Conservation (phyloP, 352 stramenopile genomes). For the Phytopythium chamaehyphon region DNA sequence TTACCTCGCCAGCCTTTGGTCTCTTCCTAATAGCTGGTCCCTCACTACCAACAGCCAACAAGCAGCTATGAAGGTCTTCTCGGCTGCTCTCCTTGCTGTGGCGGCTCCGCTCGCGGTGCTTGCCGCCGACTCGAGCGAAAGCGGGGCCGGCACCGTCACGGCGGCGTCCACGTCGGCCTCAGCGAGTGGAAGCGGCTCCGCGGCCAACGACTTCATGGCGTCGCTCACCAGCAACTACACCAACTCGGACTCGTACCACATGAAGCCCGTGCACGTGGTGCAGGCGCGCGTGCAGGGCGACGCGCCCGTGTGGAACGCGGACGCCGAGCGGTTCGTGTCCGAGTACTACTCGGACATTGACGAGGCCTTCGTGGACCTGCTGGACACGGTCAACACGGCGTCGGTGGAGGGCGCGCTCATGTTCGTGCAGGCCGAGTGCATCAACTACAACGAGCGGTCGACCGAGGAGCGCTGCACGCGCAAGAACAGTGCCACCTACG, state of each 20-base stretch:
- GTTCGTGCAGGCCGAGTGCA: conserved; percentile 84
- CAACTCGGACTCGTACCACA: conserved; percentile 49
- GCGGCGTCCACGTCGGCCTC: conserved; percentile 7
- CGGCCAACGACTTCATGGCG: conserved; percentile 34
- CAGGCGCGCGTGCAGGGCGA: conserved; percentile 74
- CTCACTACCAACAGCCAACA: neutral
- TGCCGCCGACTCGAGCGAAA: conserved; percentile 14
- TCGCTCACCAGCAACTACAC: conserved; percentile 17
- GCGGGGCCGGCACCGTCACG: conserved; percentile 21
- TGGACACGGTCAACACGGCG: conserved; percentile 81
- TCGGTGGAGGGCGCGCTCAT: conserved; percentile 79
- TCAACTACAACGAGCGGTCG: conserved; percentile 69
- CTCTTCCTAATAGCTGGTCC: too few species aligned
- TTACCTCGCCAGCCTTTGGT: neutral
- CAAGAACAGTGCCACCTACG: conserved; percentile 53
- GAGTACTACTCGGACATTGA: conserved; percentile 42
- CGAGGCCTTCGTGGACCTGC: conserved; percentile 42
- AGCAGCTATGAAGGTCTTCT: conserved; percentile 26
- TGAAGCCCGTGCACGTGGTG: conserved; percentile 62
- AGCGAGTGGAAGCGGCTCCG: conserved; percentile 17
- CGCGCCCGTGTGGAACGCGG: conserved; percentile 45
- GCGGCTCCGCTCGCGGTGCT: neutral
- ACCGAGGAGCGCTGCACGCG: conserved; percentile 35
- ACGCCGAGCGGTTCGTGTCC: conserved; percentile 64
- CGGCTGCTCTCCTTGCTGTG: conserved; percentile 13